Base-by-base conservation (phyloP, 169 alveolate genomes). In the Fabrea salina region DNA sequence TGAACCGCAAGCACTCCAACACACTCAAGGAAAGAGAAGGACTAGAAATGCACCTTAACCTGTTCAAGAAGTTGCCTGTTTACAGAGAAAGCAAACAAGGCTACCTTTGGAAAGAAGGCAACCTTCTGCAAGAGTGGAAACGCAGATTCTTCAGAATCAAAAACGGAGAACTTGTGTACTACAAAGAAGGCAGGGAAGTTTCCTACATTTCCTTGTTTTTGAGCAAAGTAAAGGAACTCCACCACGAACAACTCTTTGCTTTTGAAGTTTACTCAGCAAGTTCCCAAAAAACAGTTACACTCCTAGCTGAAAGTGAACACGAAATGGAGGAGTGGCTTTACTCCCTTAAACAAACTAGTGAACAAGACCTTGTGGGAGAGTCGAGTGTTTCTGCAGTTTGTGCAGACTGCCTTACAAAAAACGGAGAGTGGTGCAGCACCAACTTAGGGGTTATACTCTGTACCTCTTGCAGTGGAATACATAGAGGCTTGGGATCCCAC, bases 391-490 rank as follows among this genome's bases (percentile, higher is more conserved):
- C 11, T 16, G 11, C 11, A 11, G 16, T 16, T 11, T 44, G 53
- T 44, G 53, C 53, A 44, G 81, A 74, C 40, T 74, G 81, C 22
- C 8, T 53, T 22, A 40, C 37, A 27, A 30, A 33, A 27, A 35
- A 27, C 13, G 50, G 57, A 19, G 68, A 74, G 27, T 74, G 81
- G 35, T 50, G 44, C 40, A 53, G 72, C 54, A n/a, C 54, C 7
- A 74, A 74, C 40, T 35, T 74, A 74, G 81, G 81, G 8, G 81
- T 74, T 27, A 7, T 30, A 11, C 74, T 74, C 13, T 74, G 81
- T 35, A 27, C 51, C 13, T 37, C 27, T 53, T 74, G 81, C 11
- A 53, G 72, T 22, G 81, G 81, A 16, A 74, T 74, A 19, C 81
- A 74, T 32, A 50, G 81, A 37, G 50, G 72, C 5, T 40, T 74